Percentiles rank a stretch among this genome's conserved stretches.
Evolutionary conservation across 345 rosid genomes (phyloP).

Genomic region (Salix viminalis): DNA sequence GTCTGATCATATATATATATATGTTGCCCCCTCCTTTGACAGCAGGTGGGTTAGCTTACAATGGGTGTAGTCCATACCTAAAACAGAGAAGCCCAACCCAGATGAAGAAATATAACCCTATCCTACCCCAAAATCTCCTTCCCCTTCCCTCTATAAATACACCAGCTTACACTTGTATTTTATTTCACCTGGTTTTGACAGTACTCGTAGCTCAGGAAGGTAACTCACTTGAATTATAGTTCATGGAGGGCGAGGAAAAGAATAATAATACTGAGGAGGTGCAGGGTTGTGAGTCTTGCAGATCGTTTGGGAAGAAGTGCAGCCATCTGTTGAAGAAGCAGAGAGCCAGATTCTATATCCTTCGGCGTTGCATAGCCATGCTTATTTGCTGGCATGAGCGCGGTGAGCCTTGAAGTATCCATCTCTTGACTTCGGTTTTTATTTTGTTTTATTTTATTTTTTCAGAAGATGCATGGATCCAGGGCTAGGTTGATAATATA

Average conservation of each 20-base stretch:
- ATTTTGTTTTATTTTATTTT: too few relatives aligned
- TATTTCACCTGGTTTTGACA: conserved; percentile 3
- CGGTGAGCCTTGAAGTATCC: conserved; percentile 1
- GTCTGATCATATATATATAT: conserved; percentile 6
- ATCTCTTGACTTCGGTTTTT: background rate
- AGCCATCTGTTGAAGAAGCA: conserved; percentile 77
- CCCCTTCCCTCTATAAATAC: conserved; percentile 14
- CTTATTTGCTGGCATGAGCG: conserved; percentile 58
- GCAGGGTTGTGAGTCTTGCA: conserved; percentile 44
- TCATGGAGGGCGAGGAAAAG: conserved; percentile 30
- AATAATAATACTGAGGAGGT: background rate
- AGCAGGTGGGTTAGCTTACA: conserved; percentile 19
- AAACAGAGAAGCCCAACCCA: background rate
- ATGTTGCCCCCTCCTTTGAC: conserved; percentile 18
- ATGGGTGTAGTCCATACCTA: conserved; percentile 17
- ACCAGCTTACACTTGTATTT: background rate
- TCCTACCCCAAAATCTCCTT: background rate
- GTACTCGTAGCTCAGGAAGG: background rate
- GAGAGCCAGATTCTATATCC: conserved; percentile 68
- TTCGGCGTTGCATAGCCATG: conserved; percentile 78
- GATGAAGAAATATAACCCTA: background rate
- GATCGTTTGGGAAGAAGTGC: conserved; percentile 63
- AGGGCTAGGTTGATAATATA: background rate
- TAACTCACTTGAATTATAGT: background rate
- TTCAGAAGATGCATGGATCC: background rate